Percentiles rank a stretch among this genome's conserved stretches.
phyloP scores from a whole-genome alignment of 495 filamentous ascomycete genomes.

The Lasiosphaeria miniovina region DNA sequence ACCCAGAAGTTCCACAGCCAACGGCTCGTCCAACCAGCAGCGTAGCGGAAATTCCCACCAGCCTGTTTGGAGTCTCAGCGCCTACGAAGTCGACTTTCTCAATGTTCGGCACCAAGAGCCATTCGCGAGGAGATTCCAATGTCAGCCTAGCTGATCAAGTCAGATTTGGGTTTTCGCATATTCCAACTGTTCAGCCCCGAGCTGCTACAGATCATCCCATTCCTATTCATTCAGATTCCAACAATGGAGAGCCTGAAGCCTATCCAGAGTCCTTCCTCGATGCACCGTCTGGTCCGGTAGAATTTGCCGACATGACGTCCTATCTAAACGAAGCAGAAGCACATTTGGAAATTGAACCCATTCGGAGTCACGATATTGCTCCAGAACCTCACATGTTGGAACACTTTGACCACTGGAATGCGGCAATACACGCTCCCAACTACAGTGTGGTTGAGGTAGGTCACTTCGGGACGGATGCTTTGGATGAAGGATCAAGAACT shows the following conservation, averaged over 20 bases:
- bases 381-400: conserved; percentile 14
- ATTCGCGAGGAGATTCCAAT: conserved; percentile 13
- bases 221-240: background rate
- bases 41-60: background rate
- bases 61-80: conserved; percentile 17
- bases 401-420: conserved; percentile 26
- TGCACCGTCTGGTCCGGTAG: conserved; percentile 1
- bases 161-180: conserved; percentile 34
- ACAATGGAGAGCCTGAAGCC: conserved; percentile 8
- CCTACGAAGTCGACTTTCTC: conserved; percentile 15
- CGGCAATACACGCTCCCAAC: conserved; percentile 18
- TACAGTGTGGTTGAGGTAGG: conserved; percentile 28
- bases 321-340: conserved; percentile 14
- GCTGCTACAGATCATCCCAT: background rate
- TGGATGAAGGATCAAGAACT: conserved; percentile 17
- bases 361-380: conserved; percentile 4
- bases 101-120: conserved; percentile 23
- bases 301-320: conserved; percentile 19
- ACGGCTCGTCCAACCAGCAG: background rate
- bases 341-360: conserved; percentile 6
- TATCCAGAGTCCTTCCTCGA: conserved; percentile 29
- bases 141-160: conserved; percentile 30
- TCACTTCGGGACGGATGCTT: conserved; percentile 24
- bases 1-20: background rate
- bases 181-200: conserved; percentile 16